Evolutionary conservation across 768 basidiomycete genomes (phyloP).

Genomic region (Leccinum boreale): DNA sequence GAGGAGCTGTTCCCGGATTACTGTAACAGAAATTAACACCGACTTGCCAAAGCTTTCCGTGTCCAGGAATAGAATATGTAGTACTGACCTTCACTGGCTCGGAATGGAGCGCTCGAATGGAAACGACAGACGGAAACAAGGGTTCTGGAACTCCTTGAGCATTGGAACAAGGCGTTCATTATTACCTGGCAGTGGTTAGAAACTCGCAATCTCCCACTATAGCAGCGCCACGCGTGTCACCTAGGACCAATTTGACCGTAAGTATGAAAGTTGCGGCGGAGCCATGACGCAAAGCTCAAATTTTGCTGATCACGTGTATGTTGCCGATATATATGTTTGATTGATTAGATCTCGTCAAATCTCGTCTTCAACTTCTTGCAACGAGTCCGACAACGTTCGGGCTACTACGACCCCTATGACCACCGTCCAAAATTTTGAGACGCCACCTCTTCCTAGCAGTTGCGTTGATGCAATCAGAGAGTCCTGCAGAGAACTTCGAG

Average conservation of each 20-base stretch:
- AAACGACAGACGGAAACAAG: slow-evolving; percentile 2
- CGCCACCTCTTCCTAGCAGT: slow-evolving; percentile 44
- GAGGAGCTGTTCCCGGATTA: slow-evolving; percentile 50
- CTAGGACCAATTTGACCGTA: too few species aligned
- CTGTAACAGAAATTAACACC: slow-evolving; percentile 29
- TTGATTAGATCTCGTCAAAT: neutral
- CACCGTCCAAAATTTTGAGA: neutral
- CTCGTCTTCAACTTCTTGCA: neutral
- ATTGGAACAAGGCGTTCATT: slow-evolving; percentile 17
- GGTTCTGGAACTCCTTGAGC: slow-evolving; percentile 10
- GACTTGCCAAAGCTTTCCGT: neutral
- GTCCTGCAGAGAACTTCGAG: slow-evolving; percentile 48
- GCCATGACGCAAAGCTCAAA: neutral
- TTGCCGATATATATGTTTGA: neutral
- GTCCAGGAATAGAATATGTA: neutral
- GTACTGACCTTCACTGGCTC: slow-evolving; percentile 20
- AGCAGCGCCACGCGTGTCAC: neutral
- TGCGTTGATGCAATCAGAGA: slow-evolving; percentile 52
- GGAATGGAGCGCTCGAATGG: slow-evolving; percentile 10
- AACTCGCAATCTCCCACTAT: neutral
- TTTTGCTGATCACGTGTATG: neutral
- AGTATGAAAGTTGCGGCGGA: too few species aligned
- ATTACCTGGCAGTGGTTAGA: neutral
- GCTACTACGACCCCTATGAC: slow-evolving; percentile 9
- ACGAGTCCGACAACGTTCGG: neutral